A percentile compares a stretch with the other conserved stretches of the same genome.
Conservation (phyloP, 1,139 yeast species). For the Torulaspora pretoriensis region DNA sequence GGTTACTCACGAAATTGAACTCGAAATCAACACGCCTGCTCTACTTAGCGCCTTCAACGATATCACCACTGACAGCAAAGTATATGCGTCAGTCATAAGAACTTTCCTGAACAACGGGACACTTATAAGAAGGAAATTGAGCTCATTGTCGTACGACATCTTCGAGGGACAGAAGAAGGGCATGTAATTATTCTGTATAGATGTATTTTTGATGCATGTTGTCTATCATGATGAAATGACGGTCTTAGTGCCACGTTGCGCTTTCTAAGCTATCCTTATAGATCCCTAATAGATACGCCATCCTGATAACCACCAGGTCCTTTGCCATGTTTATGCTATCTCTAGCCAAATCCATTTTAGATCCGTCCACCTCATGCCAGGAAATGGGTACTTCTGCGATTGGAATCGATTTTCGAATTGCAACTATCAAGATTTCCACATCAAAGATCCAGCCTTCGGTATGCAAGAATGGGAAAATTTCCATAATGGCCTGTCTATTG, state of each 20-base stretch:
- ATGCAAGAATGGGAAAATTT: slow-evolving; percentile 85
- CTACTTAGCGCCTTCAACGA: slow-evolving; percentile 59
- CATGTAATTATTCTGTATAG: slow-evolving; percentile 6
- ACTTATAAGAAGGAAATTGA: slow-evolving; percentile 43
- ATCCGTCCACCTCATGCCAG: slow-evolving; percentile 97
- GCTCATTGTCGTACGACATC: slow-evolving; percentile 35
- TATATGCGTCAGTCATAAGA: slow-evolving; percentile 68
- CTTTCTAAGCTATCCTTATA: slow-evolving; percentile 45
- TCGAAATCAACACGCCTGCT: slow-evolving; percentile 68
- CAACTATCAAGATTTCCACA: slow-evolving; percentile 83
- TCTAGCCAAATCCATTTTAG: slow-evolving; percentile 85
- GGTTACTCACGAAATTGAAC: slow-evolving; percentile 53
- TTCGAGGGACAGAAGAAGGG: slow-evolving; percentile 37
- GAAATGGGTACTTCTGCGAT: slow-evolving; percentile 79
- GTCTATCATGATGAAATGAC: neutral
- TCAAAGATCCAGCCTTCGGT: slow-evolving; percentile 98
- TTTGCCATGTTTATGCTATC: slow-evolving; percentile 95
- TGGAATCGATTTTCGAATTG: slow-evolving; percentile 61
- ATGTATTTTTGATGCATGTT: slow-evolving; percentile 1
- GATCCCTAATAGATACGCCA: slow-evolving; percentile 82
- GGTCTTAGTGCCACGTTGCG: slow-evolving; percentile 2
- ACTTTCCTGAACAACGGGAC: slow-evolving; percentile 70
- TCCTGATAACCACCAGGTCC: slow-evolving; percentile 83
- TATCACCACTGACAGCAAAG: slow-evolving; percentile 49
- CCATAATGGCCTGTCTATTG: slow-evolving; percentile 58